These are phyloP conservation scores for Linnemannia exigua DNA, from an alignment of 192 early-diverging fungal species.

Conservation along the genomic window DNA sequence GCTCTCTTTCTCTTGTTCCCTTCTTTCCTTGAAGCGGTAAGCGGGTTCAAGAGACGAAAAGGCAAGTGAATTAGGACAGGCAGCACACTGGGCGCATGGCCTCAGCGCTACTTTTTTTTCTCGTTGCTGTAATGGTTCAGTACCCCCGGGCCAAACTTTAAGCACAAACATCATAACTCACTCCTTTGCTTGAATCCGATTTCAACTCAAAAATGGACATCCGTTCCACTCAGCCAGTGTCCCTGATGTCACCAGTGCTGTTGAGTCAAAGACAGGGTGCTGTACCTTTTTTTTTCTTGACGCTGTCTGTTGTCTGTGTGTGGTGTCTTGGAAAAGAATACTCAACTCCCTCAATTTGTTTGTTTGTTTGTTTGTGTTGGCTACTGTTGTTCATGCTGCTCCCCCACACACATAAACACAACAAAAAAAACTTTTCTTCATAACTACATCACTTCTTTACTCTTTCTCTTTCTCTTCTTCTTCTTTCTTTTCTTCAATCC, in stretches of 20 bases:
- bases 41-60: background rate
- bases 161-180: background rate
- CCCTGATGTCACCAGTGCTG: background rate
- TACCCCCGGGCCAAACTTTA: background rate
- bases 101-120: background rate
- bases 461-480: background rate
- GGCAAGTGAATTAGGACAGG: too few species aligned
- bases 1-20: too few species aligned
- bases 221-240: too few species aligned
- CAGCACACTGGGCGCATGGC: background rate
- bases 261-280: background rate
- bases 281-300: background rate
- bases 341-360: background rate
- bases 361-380: background rate
- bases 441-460: background rate
- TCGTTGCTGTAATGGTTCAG: background rate
- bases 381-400: background rate
- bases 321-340: background rate
- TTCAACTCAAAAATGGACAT: conserved; percentile 7
- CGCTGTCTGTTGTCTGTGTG: background rate
- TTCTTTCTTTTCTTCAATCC: background rate
- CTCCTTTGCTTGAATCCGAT: background rate
- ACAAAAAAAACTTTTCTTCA: background rate
- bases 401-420: background rate
- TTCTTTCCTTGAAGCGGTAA: background rate